Evolutionary conservation across 1,139 yeast genomes (phyloP).

Genomic region (Kodamaea alishanica): DNA sequence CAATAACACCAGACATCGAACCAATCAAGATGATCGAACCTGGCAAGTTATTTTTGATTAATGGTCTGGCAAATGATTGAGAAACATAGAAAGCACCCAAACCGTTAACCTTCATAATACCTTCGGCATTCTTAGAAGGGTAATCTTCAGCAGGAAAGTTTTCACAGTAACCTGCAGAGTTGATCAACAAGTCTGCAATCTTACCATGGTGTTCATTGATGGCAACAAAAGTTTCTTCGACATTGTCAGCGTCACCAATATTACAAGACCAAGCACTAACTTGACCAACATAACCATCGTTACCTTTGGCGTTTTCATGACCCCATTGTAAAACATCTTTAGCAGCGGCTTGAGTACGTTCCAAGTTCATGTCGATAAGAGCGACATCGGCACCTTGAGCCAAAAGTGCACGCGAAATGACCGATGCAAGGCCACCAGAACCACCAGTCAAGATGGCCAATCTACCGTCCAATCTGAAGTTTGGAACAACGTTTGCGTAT

Average conservation of each 20-base stretch:
- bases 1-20: constrained; percentile 49
- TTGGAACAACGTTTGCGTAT: constrained; percentile 47
- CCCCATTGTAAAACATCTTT: constrained; percentile 57
- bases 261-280: constrained; percentile 75
- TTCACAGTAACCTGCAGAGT: constrained; percentile 84
- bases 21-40: constrained; percentile 48
- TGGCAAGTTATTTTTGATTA: constrained; percentile 53
- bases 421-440: constrained; percentile 73
- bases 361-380: constrained; percentile 67
- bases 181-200: constrained; percentile 62
- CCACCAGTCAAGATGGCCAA: constrained; percentile 79
- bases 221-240: constrained; percentile 49
- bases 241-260: constrained; percentile 63
- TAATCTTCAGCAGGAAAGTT: constrained; percentile 75
- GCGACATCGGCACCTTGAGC: constrained; percentile 72
- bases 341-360: constrained; percentile 58
- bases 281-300: constrained; percentile 38
- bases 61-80: constrained; percentile 61
- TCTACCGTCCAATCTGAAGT: constrained; percentile 66
- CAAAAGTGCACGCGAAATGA: constrained; percentile 62
- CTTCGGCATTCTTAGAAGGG: constrained; percentile 68
- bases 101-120: constrained; percentile 66
- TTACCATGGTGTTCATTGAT: constrained; percentile 57
- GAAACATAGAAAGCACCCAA: constrained; percentile 71
- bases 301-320: constrained; percentile 42